Conservation (phyloP, 352 stramenopile genomes). For the Pythium sukuiense region DNA sequence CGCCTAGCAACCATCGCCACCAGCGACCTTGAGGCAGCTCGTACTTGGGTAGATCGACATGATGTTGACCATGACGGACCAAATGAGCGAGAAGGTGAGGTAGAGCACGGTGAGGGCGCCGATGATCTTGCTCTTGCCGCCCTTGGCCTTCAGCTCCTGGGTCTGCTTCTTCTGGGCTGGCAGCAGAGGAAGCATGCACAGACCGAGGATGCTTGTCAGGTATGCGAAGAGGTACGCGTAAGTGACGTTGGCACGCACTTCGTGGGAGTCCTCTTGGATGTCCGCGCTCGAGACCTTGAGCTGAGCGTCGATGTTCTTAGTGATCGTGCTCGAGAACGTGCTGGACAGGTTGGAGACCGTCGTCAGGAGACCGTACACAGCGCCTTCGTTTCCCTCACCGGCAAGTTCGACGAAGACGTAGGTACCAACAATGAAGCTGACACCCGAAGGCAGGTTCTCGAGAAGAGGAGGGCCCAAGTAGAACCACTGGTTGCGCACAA, state of each 20-base stretch:
- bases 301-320: too few relatives aligned
- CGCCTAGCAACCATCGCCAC: neutral
- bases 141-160: conserved; percentile 13
- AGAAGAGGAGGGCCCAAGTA: neutral
- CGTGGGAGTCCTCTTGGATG: conserved; percentile 22
- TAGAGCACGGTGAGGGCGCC: neutral
- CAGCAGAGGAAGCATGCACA: conserved; percentile 21
- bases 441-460: conserved; percentile 24
- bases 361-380: conserved; percentile 23
- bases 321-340: too few relatives aligned
- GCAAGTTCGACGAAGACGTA: conserved; percentile 29
- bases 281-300: conserved; percentile 23
- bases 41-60: neutral
- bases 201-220: conserved; percentile 11
- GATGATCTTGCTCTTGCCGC: neutral
- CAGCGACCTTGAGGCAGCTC: conserved; percentile 2
- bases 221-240: conserved; percentile 24
- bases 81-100: neutral
- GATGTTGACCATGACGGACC: conserved; percentile 1
- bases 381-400: conserved; percentile 28
- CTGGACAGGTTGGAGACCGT: too few relatives aligned
- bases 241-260: conserved; percentile 18
- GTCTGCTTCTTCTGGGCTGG: conserved; percentile 26
- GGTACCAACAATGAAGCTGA: conserved; percentile 28
- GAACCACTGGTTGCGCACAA: conserved; percentile 3